Evolutionary conservation across 805 yeast genomes (phyloP), one percentile per base, ranked within the genome.

Genomic region (Ogataea angusta): DNA sequence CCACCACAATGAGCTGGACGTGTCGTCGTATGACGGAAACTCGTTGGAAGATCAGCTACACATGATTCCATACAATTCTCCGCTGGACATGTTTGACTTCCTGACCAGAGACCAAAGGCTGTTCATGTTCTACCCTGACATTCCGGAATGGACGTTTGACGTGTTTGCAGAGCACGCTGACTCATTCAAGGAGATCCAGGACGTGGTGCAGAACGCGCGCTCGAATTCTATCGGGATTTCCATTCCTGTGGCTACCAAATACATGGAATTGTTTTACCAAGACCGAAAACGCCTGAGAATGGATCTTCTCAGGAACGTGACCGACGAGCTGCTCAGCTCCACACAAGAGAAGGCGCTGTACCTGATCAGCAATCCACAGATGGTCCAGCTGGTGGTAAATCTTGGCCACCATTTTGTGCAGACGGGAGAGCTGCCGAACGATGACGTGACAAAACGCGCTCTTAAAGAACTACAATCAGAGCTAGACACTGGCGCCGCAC

Each of bases 1-100:
- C 28, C 38, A 48, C 10, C 45, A 42, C 16, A 17, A 42, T 34
- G 18, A 27, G 12, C 24, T 49, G 17, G 36, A 47, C 12, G 27
- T 30, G 4, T 36, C 53, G 8, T 49, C 44, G 8, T 28, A 27
- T 10, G 35, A 47, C 12, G 45, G 45, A 6, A 34, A 36, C 10
- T 27, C 25, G 9, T 13, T 38, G 24, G 42, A 38, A 10, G 15
- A 27, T 4, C 34, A 38, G 30, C 24, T 24, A 13, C 31, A 34
- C 6, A 26, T 31, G 19, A 36, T 52, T 9, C 52, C 54, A 8
- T 51, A 47, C 43, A 49, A 51, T 23, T 35, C 47, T 26, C 56
- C 57, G n/a, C 34, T 46, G 32, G 53, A 51, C n/a, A 10, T 57
- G 30, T 55, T 40, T 38, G 62, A 57, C 32, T 42, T 57, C 8